Conservation (phyloP, 1,139 yeast species). For the Wickerhamomyces sp. region DNA sequence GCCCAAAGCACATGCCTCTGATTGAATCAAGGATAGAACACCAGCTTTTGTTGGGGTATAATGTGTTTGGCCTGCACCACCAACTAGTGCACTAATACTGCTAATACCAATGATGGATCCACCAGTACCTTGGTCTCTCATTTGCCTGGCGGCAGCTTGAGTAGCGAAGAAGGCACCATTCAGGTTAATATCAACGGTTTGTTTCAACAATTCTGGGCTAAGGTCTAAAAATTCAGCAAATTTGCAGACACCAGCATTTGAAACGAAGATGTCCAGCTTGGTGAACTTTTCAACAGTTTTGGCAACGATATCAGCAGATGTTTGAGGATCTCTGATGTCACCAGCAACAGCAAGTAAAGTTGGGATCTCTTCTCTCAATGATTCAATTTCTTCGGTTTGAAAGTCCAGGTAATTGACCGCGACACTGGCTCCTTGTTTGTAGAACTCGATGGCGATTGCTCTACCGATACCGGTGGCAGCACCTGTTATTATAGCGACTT, state of each 20-base stretch:
- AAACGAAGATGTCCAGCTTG: conserved; percentile 37
- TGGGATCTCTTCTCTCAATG: conserved; percentile 25
- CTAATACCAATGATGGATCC: conserved; percentile 41
- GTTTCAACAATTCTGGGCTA: conserved; percentile 29
- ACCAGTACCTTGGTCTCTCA: conserved; percentile 41
- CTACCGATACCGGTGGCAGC: conserved; percentile 38
- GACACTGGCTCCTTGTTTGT: conserved; percentile 17
- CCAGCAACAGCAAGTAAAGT: conserved; percentile 35
- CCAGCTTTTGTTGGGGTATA: conserved; percentile 47
- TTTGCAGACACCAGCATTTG: conserved; percentile 43
- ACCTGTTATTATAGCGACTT: conserved; percentile 31
- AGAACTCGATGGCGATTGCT: conserved; percentile 30
- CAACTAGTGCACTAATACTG: conserved; percentile 38
- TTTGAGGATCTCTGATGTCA: conserved; percentile 37
- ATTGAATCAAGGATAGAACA: conserved; percentile 39
- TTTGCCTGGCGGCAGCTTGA: conserved; percentile 42
- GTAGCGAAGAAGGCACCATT: conserved; percentile 41
- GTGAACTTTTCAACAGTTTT: conserved; percentile 35
- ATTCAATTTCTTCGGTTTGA: conserved; percentile 24
- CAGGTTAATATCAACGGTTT: conserved; percentile 34
- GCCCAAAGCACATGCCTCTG: conserved; percentile 40
- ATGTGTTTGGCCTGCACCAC: conserved; percentile 37
- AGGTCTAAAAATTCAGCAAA: conserved; percentile 33
- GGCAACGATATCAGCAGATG: conserved; percentile 31
- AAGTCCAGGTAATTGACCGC: conserved; percentile 28